Percentiles rank a stretch among this genome's conserved stretches.
These are phyloP conservation scores for Colletotrichum salicis DNA, from an alignment of 2,329 filamentous ascomycete genomes.

Conservation along the genomic window DNA sequence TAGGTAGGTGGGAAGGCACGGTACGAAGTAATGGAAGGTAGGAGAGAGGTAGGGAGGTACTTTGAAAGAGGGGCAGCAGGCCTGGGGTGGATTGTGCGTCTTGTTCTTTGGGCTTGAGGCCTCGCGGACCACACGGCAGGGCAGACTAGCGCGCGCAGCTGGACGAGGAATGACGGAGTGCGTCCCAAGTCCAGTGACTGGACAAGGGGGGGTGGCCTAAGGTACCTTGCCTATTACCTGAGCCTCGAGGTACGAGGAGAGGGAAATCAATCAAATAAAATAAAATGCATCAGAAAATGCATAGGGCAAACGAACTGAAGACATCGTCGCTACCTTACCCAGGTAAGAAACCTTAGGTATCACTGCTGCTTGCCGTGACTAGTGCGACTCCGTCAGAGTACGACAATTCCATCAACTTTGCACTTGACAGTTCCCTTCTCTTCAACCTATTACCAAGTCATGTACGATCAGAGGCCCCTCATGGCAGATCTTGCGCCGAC, in stretches of 20 bases:
- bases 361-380: neutral
- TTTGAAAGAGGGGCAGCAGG: conserved; percentile 25
- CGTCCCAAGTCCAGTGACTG: conserved; percentile 27
- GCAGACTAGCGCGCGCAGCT: conserved; percentile 34
- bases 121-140: conserved; percentile 35
- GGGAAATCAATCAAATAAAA: neutral
- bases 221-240: too few relatives aligned
- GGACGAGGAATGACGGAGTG: conserved; percentile 35
- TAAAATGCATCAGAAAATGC: neutral
- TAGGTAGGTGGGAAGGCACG: neutral
- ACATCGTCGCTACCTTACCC: neutral
- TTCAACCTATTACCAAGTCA: neutral
- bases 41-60: conserved; percentile 26
- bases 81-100: conserved; percentile 17
- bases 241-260: neutral
- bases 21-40: too few relatives aligned
- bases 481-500: neutral
- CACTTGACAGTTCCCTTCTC: neutral
- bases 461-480: neutral
- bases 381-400: neutral
- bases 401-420: neutral
- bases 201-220: neutral
- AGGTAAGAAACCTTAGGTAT: too few relatives aligned
- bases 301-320: neutral
- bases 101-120: conserved; percentile 23